Conservation (phyloP, 202 grass and related monocot species). For the Setaria viridis region DNA sequence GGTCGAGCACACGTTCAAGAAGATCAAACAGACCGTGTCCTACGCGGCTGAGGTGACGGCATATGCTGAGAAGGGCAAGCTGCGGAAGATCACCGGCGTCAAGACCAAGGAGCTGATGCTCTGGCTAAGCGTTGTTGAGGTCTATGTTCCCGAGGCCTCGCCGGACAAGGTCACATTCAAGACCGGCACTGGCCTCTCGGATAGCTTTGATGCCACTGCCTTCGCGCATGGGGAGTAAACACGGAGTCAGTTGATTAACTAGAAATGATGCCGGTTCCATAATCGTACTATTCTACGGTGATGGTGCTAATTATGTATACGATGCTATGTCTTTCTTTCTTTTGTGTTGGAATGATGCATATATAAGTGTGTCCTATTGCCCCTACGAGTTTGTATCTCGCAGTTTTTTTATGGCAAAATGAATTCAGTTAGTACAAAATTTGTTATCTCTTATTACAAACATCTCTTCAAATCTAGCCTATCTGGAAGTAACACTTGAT, state of each 20-base stretch:
- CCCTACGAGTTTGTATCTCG: neutral
- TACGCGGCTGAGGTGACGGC: conserved; percentile 28
- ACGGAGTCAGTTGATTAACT: neutral
- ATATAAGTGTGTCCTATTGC: neutral
- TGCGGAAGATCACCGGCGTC: conserved; percentile 5
- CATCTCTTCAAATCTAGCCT: neutral
- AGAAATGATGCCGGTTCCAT: neutral
- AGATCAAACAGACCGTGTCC: conserved; percentile 37
- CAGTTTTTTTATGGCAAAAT: neutral
- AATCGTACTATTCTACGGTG: no score
- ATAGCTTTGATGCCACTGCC: neutral
- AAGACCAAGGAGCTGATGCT: conserved; percentile 49
- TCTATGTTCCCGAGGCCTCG: neutral
- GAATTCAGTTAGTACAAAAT: neutral
- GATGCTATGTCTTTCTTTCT: no score
- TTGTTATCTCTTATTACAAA: neutral
- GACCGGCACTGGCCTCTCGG: neutral
- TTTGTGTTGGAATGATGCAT: neutral
- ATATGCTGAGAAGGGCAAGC: conserved; percentile 39
- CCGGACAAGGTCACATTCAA: neutral
- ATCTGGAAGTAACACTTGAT: neutral
- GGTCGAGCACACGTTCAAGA: conserved; percentile 44
- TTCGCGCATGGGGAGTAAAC: no score
- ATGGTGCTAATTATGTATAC: no score
- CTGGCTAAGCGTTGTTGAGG: conserved; percentile 40